Percentiles rank a stretch among this genome's conserved stretches.
Evolutionary conservation across 768 basidiomycete genomes (phyloP).

Genomic region (Auriscalpium microsporum): DNA sequence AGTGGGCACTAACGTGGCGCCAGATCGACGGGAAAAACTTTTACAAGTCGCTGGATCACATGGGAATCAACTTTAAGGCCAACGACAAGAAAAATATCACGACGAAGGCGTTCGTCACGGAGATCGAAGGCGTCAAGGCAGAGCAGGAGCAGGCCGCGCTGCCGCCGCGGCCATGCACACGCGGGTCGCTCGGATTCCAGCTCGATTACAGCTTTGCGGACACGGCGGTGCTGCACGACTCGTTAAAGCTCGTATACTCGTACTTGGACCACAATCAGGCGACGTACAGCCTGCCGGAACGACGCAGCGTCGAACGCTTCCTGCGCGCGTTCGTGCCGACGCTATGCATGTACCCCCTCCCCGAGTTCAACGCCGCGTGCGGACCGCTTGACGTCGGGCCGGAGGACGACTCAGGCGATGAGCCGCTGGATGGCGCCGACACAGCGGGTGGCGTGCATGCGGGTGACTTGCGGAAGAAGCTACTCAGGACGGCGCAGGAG

Average conservation of each 20-base stretch:
- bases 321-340: constrained; percentile 77
- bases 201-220: constrained; percentile 75
- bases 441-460: constrained; percentile 19
- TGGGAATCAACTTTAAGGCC: constrained; percentile 88
- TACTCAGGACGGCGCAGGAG: constrained; percentile 58
- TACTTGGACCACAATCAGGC: constrained; percentile 84
- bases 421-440: constrained; percentile 11
- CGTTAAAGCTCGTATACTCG: constrained; percentile 80
- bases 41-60: constrained; percentile 95
- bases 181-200: constrained; percentile 54
- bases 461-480: constrained; percentile 53
- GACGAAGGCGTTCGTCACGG: constrained; percentile 70
- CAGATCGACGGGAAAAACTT: constrained; percentile 97
- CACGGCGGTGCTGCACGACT: constrained; percentile 74
- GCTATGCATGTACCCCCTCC: constrained; percentile 61
- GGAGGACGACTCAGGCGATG: constrained; percentile 24
- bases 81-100: constrained; percentile 94
- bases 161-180: constrained; percentile 26
- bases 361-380: constrained; percentile 59
- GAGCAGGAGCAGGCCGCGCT: constrained; percentile 22
- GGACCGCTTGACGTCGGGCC: constrained; percentile 45
- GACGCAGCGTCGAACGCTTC: constrained; percentile 77
- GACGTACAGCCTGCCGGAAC: constrained; percentile 67
- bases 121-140: constrained; percentile 66
- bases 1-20: constrained; percentile 95